These are phyloP conservation scores for Monosporascus sp. DNA, from an alignment of 2,329 filamentous ascomycete genomes.

Conservation along the genomic window DNA sequence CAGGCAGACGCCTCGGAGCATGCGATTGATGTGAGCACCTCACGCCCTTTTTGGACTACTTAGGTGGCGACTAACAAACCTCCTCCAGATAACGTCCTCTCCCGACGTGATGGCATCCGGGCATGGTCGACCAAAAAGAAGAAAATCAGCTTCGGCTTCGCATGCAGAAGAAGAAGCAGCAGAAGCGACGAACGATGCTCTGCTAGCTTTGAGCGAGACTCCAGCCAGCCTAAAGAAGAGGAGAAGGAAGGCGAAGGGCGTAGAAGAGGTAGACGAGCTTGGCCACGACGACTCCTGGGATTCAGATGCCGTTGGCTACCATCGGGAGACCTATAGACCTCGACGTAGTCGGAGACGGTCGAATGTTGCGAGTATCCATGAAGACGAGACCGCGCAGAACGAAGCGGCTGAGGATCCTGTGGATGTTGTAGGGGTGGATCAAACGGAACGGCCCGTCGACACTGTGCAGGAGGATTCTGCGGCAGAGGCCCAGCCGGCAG, in stretches of 20 bases:
- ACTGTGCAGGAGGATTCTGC: not conserved
- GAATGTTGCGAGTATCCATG: conserved; percentile 4
- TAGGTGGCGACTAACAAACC: conserved; percentile 5
- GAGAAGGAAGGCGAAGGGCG: conserved; percentile 11
- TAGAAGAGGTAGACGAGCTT: conserved; percentile 25
- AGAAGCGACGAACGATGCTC: conserved; percentile 1
- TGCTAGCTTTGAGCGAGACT: conserved; percentile 1
- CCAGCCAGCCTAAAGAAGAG: conserved; percentile 9
- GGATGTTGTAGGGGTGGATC: not conserved
- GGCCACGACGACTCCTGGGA: conserved; percentile 14
- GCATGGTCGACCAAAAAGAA: conserved; percentile 3
- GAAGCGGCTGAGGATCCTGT: not conserved
- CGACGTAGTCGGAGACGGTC: conserved; percentile 14
- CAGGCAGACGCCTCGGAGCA: conserved; percentile 8
- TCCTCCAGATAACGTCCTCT: conserved; percentile 22
- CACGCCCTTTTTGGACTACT: not conserved
- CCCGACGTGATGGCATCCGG: conserved; percentile 19
- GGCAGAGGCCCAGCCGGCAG: not conserved
- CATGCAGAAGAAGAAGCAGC: conserved; percentile 4
- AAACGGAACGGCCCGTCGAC: not conserved
- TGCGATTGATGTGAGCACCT: conserved; percentile 19
- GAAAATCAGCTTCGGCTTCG: not conserved
- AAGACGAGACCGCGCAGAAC: not conserved
- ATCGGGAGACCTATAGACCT: conserved; percentile 14
- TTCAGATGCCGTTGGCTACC: conserved; percentile 5